Evolutionary conservation across 805 yeast genomes (phyloP).

Genomic region (Zygosaccharomyces kombuchaensis): DNA sequence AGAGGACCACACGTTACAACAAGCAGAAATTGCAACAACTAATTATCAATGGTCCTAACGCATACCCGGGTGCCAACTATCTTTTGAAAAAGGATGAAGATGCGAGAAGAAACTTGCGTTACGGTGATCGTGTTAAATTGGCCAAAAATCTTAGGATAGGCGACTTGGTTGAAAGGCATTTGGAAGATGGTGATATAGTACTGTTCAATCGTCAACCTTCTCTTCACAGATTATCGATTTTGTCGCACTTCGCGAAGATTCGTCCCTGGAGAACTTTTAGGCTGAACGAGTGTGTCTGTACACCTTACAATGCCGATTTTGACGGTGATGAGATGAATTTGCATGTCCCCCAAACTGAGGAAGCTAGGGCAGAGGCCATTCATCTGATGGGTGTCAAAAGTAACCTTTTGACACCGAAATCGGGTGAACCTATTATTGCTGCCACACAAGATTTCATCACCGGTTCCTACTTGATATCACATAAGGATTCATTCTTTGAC

Average conservation of each 20-base stretch:
- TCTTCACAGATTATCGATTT: slow-evolving; percentile 85
- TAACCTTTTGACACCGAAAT: slow-evolving; percentile 89
- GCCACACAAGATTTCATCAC: slow-evolving; percentile 99
- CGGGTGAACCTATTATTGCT: slow-evolving; percentile 98
- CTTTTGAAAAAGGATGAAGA: slow-evolving; percentile 75
- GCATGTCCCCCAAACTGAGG: slow-evolving; percentile 98
- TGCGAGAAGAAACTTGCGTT: slow-evolving; percentile 81
- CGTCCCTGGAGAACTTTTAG: slow-evolving; percentile 98
- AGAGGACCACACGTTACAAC: slow-evolving; percentile 86
- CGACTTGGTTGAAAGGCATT: slow-evolving; percentile 92
- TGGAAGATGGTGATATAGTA: slow-evolving; percentile 95
- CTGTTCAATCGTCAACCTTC: slow-evolving; percentile 98
- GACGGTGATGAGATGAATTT: slow-evolving; percentile 99
- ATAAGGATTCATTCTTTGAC: slow-evolving; percentile 90
- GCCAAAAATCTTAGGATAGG: slow-evolving; percentile 79
- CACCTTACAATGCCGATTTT: slow-evolving; percentile 98
- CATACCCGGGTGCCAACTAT: slow-evolving; percentile 96
- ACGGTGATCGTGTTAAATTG: slow-evolving; percentile 75
- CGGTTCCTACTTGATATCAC: slow-evolving; percentile 88
- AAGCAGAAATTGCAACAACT: slow-evolving; percentile 68
- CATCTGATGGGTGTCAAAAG: slow-evolving; percentile 97
- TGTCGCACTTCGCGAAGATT: slow-evolving; percentile 92
- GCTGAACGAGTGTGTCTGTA: slow-evolving; percentile 96
- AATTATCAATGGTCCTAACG: slow-evolving; percentile 77
- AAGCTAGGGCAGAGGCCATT: slow-evolving; percentile 98